Evolutionary conservation across 2,329 filamentous ascomycete species (phyloP).

Genomic region (Diaporthe vexans): DNA sequence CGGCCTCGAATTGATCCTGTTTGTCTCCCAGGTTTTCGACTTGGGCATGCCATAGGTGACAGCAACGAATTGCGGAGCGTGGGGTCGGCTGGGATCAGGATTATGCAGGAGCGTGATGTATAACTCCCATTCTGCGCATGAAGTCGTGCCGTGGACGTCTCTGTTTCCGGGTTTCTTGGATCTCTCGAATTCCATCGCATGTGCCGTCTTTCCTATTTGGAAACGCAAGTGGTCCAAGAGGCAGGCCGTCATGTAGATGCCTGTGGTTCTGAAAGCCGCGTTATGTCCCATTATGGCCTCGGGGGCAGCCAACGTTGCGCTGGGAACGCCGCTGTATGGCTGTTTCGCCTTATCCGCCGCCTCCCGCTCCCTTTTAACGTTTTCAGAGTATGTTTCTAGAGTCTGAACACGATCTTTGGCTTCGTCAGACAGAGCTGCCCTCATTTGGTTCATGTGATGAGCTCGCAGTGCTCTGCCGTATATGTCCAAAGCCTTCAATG

Average conservation of each 20-base stretch:
- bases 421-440: not conserved
- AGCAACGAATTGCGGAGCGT: no score
- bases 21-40: no score
- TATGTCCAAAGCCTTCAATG: no score
- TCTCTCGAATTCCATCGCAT: accelerated
- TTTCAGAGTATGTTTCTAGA: not conserved
- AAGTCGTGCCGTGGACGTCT: not conserved
- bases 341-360: no score
- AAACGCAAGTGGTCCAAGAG: not conserved
- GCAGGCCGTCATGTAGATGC: not conserved
- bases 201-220: not conserved
- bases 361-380: no score
- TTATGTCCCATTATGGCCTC: not conserved
- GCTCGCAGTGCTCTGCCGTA: no score
- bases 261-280: not conserved
- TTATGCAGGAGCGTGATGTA: not conserved
- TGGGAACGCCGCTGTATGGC: not conserved
- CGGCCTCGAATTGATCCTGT: no score
- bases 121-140: not conserved
- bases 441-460: not conserved
- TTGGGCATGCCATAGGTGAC: no score
- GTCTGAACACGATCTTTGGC: not conserved
- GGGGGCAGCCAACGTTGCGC: not conserved
- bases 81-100: not conserved
- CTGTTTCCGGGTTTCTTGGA: accelerated